Evolutionary conservation across 495 filamentous ascomycete genomes (phyloP).

Genomic region (Annulohypoxylon bovei): DNA sequence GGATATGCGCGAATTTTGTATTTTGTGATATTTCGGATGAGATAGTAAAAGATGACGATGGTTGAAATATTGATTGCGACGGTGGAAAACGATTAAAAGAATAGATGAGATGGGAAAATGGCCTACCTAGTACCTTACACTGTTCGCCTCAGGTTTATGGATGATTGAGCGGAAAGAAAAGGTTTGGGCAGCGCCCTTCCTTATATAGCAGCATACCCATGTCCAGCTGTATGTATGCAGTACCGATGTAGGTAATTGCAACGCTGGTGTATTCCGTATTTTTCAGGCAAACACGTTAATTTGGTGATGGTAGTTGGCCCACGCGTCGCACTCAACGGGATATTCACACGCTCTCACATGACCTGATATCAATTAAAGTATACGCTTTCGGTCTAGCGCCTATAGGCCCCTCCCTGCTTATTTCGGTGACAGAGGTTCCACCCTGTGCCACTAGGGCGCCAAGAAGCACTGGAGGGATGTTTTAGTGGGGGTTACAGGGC

Average conservation of each 20-base stretch:
- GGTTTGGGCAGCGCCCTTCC: slow-evolving; percentile 35
- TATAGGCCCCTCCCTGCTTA: slow-evolving; percentile 9
- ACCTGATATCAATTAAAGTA: slow-evolving; percentile 34
- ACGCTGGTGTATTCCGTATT: slow-evolving; percentile 21
- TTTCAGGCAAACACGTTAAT: slow-evolving; percentile 48
- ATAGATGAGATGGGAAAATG: slow-evolving; percentile 26
- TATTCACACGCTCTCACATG: slow-evolving; percentile 48
- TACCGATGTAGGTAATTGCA: neutral
- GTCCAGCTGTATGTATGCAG: slow-evolving; percentile 31
- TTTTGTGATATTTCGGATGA: neutral
- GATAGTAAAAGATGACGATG: neutral
- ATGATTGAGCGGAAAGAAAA: slow-evolving; percentile 23
- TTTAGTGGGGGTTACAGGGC: slow-evolving; percentile 22
- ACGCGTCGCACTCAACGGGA: slow-evolving; percentile 44
- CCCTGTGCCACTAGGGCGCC: neutral
- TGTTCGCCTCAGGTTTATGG: slow-evolving; percentile 23
- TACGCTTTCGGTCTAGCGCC: slow-evolving; percentile 34
- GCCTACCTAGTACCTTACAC: slow-evolving; percentile 43
- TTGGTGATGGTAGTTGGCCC: slow-evolving; percentile 46
- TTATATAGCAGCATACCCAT: slow-evolving; percentile 49
- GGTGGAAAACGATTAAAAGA: slow-evolving; percentile 20
- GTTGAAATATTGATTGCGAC: neutral
- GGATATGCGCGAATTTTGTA: neutral
- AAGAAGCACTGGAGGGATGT: slow-evolving; percentile 23
- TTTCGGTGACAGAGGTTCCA: slow-evolving; percentile 30